Percentiles rank a stretch among this genome's conserved stretches.
Evolutionary conservation across 2,329 filamentous ascomycete genomes (phyloP).

Genomic region (Graphiopsis chlorocephala): DNA sequence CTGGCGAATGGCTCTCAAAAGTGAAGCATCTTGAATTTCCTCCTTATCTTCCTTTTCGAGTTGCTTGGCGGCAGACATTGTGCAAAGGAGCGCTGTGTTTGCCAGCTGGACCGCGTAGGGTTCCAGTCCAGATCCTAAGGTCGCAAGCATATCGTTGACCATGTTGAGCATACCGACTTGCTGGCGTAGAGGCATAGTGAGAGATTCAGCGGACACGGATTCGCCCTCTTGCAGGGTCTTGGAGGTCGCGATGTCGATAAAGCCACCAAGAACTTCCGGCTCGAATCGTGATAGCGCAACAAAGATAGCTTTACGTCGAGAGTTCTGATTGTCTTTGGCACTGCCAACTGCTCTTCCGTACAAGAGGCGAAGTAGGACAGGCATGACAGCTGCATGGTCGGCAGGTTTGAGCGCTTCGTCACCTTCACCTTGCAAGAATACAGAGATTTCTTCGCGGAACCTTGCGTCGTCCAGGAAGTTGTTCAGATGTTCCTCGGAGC

Average conservation of each 20-base stretch:
- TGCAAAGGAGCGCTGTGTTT: slow-evolving; percentile 76
- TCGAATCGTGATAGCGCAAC: slow-evolving; percentile 76
- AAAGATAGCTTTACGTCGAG: slow-evolving; percentile 70
- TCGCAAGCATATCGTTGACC: slow-evolving; percentile 80
- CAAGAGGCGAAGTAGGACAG: slow-evolving; percentile 78
- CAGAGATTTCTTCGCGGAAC: slow-evolving; percentile 90
- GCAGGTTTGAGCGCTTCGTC: slow-evolving; percentile 66
- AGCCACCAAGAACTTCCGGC: slow-evolving; percentile 71
- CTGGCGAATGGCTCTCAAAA: slow-evolving; percentile 65
- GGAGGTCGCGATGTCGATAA: slow-evolving; percentile 72
- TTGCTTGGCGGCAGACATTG: slow-evolving; percentile 43
- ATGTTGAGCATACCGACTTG: slow-evolving; percentile 91
- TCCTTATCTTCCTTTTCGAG: slow-evolving; percentile 31
- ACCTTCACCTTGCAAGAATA: slow-evolving; percentile 72
- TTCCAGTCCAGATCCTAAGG: slow-evolving; percentile 70
- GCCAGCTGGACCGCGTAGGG: slow-evolving; percentile 68
- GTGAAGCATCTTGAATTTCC: slow-evolving; percentile 45
- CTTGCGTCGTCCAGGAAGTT: slow-evolving; percentile 86
- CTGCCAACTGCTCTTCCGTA: slow-evolving; percentile 86
- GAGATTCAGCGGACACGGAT: neutral
- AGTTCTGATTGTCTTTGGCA: slow-evolving; percentile 76
- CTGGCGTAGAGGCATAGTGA: slow-evolving; percentile 54
- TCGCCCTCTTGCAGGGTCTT: slow-evolving; percentile 47
- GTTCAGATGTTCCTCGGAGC: slow-evolving; percentile 81
- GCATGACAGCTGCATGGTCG: slow-evolving; percentile 73